Evolutionary conservation across 2,329 filamentous ascomycete species (phyloP).

Genomic region (Epichloe festucae): DNA sequence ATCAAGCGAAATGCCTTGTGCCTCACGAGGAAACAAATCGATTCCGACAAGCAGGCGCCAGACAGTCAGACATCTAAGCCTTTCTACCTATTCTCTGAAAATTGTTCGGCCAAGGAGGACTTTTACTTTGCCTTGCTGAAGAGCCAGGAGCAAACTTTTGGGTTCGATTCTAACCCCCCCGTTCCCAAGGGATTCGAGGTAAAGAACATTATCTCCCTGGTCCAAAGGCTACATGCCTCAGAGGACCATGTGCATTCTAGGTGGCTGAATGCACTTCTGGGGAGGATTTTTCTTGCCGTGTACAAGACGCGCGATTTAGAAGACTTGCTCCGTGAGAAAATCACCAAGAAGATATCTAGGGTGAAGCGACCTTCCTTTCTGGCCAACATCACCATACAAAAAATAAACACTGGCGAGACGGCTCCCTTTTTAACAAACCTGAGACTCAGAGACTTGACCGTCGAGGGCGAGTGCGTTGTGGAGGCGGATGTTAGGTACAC

Average conservation of each 20-base stretch:
- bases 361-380: constrained; percentile 89
- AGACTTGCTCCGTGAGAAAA: constrained; percentile 65
- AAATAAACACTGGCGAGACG: constrained; percentile 74
- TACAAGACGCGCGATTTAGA: constrained; percentile 78
- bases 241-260: constrained; percentile 83
- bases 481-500: constrained; percentile 83
- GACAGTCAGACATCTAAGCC: constrained; percentile 56
- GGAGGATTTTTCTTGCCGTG: constrained; percentile 74
- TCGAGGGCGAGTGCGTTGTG: constrained; percentile 79
- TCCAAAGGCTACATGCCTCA: constrained; percentile 81
- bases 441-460: constrained; percentile 73
- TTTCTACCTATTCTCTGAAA: constrained; percentile 90
- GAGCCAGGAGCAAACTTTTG: constrained; percentile 61
- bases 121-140: constrained; percentile 89
- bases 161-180: constrained; percentile 47
- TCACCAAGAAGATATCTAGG: constrained; percentile 90
- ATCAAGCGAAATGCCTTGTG: constrained; percentile 89
- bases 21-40: constrained; percentile 51
- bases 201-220: constrained; percentile 75
- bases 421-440: constrained; percentile 85
- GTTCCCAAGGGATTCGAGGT: constrained; percentile 66
- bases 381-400: constrained; percentile 67
- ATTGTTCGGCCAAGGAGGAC: constrained; percentile 92
- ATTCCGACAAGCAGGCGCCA: constrained; percentile 35
- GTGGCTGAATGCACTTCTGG: constrained; percentile 87